Conservation (phyloP, 768 basidiomycete genomes). For the Leccinum ochraceum region DNA sequence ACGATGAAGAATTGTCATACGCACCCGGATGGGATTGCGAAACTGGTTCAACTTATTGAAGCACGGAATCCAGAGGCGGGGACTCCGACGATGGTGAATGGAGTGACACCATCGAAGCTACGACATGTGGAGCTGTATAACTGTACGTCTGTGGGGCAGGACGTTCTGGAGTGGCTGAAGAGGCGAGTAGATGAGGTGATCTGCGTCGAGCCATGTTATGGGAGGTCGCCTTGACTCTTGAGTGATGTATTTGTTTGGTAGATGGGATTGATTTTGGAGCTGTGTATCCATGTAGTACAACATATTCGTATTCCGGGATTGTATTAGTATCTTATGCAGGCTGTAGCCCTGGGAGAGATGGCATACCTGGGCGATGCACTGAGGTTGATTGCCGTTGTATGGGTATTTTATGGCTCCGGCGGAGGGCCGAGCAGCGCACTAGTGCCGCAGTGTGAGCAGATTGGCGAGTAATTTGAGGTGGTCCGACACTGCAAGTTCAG, state of each 20-base stretch:
- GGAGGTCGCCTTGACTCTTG: constrained; percentile 34
- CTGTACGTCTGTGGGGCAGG: constrained; percentile 63
- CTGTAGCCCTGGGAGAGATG: background rate
- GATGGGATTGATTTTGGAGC: background rate
- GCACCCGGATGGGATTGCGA: constrained; percentile 63
- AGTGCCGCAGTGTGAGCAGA: constrained; percentile 14
- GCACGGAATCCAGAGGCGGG: constrained; percentile 61
- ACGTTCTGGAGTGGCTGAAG: constrained; percentile 70
- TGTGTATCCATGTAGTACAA: constrained; percentile 5
- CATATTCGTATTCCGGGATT: constrained; percentile 2
- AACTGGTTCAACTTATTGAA: constrained; percentile 72
- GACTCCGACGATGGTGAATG: constrained; percentile 38
- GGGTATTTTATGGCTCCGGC: background rate
- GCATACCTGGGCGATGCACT: background rate
- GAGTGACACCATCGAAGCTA: constrained; percentile 54
- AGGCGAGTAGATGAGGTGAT: constrained; percentile 60
- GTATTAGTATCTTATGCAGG: constrained; percentile 23
- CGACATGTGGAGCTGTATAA: constrained; percentile 64
- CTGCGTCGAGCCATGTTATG: constrained; percentile 60
- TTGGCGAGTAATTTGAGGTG: background rate
- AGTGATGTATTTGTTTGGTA: background rate
- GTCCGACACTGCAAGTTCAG: no score
- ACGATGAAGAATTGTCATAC: constrained; percentile 65
- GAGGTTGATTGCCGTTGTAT: background rate
- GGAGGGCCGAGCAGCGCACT: constrained; percentile 8